Evolutionary conservation across 2,329 filamentous ascomycete species (phyloP), one percentile per base, ranked within the genome.

Genomic region (Knufia petricola): DNA sequence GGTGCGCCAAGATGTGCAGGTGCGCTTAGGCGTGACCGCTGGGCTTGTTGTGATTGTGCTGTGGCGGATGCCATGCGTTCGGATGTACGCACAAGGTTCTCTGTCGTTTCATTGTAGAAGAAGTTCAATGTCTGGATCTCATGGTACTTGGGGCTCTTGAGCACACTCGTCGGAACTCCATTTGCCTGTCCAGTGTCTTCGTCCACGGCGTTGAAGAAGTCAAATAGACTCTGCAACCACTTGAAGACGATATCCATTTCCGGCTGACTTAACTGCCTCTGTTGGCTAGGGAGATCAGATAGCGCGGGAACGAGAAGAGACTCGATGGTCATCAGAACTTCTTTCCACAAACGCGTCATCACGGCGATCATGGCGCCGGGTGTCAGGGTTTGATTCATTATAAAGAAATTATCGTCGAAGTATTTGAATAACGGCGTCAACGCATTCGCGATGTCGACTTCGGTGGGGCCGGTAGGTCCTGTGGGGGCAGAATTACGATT

Each of bases 261-360:
- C 63, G 88, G 84, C 60, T 89, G 83, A 0, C 78, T 85, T 19
- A 98, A 76, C 3, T 87, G 84, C 55, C 81, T 83, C 64, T 98
- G 90, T 51, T 79, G 77, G 1, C 88, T 95, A 3, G 84, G 86
- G 63, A 98, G 98, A 64, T 98, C 92, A 4, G 89, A 95, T 8
- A 98, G 72, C 6, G 92, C 92, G 15, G 92, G 92, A 2, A 98
- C 90, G 32, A 98, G 76, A 15, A 98, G 74, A 31, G 79, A 78
- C 67, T 98, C 92, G 55, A 96, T 85, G 1, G 90, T 94, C 58
- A 89, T 82, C 13, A 98, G 75, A 0, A 95, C 89, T 65, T 98
- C 92, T 68, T 98, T 98, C 92, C 92, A 98, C 4, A 98, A 70
- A 38, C 92, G 81, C 19, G 88, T 94, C 92, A 98, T 98, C 59